Percentiles rank a stretch among this genome's conserved stretches.
These are phyloP conservation scores for Pseudogymnoascus sp. DNA, from an alignment of 2,329 filamentous ascomycete species.

Conservation along the genomic window DNA sequence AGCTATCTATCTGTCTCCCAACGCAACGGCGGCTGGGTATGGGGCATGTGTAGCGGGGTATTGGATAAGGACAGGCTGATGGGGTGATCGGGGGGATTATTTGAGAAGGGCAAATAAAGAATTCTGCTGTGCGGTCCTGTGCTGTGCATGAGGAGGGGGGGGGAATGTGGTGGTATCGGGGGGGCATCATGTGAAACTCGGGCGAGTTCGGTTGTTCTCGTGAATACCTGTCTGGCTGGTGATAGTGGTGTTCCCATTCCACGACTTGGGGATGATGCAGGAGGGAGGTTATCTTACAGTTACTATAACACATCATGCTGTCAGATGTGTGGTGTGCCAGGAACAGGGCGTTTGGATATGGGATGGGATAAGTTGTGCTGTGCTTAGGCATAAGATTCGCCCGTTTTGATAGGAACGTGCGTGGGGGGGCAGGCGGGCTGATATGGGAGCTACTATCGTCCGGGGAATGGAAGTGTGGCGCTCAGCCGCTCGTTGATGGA, in stretches of 20 bases:
- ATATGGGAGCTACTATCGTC: background rate
- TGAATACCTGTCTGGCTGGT: background rate
- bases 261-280: background rate
- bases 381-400: background rate
- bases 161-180: background rate
- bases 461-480: background rate
- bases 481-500: background rate
- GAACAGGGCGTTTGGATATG: background rate
- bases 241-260: background rate
- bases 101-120: background rate
- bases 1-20: background rate
- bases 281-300: background rate
- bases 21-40: no score
- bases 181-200: background rate
- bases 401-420: background rate
- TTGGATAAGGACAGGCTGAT: no score
- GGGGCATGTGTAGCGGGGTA: no score
- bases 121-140: background rate
- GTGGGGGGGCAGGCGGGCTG: background rate
- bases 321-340: background rate
- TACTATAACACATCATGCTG: background rate
- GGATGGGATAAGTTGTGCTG: no score
- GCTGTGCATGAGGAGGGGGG: background rate
- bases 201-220: background rate
- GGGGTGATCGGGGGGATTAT: no score